Percentiles rank a stretch among this genome's conserved stretches.
phyloP scores from a whole-genome alignment of 306 rosid species.

The Vachellia collinsii region DNA sequence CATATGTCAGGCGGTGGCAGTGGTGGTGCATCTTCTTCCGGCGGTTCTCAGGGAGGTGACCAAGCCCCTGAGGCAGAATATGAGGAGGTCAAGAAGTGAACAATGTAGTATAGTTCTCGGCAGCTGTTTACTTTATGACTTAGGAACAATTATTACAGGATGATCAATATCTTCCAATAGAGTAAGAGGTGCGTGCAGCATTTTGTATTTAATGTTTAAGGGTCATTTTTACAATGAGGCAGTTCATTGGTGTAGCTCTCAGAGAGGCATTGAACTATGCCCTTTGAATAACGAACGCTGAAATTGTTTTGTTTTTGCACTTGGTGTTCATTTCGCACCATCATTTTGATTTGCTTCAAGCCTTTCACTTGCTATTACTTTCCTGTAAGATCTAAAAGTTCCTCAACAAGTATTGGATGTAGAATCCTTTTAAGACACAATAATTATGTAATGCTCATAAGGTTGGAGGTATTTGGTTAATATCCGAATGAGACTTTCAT shows the following conservation, averaged over 20 bases:
- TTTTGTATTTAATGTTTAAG: background rate
- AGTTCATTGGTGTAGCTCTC: background rate
- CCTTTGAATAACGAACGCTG: background rate
- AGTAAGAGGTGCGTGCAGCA: background rate
- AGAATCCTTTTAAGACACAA: background rate
- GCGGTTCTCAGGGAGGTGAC: slow-evolving; percentile 3
- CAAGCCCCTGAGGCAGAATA: slow-evolving; percentile 1
- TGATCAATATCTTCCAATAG: background rate
- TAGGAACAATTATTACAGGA: background rate
- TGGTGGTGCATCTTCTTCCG: background rate
- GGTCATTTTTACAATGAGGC: background rate
- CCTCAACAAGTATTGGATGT: background rate
- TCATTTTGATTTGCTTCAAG: background rate
- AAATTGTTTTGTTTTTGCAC: background rate
- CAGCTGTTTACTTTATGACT: background rate
- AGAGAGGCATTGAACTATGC: background rate
- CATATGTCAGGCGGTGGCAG: background rate
- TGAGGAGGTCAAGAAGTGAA: slow-evolving; percentile 17
- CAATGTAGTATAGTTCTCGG: background rate
- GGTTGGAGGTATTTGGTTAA: too few species aligned
- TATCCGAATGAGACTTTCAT: too few species aligned
- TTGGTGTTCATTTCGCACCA: background rate
- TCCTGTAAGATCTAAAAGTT: background rate
- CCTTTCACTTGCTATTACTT: background rate
- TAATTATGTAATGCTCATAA: too few species aligned